Evolutionary conservation across 208 protist genomes (phyloP).

Genomic region (Leishmania turanica): DNA sequence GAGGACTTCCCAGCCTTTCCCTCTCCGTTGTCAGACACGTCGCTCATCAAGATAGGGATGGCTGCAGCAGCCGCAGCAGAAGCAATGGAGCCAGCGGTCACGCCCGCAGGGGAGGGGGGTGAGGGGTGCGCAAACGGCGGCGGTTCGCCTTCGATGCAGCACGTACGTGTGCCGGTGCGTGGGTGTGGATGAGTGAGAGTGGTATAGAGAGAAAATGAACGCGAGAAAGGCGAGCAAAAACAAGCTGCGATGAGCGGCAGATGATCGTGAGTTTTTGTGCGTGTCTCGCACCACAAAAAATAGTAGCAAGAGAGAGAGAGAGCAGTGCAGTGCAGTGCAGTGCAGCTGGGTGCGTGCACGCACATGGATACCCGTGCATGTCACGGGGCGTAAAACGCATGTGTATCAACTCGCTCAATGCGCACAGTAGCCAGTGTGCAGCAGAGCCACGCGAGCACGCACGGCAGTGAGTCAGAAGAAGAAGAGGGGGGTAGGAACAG

Average conservation of each 20-base stretch:
- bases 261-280: neutral
- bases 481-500: neutral
- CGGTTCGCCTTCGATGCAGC: neutral
- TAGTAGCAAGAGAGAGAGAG: neutral
- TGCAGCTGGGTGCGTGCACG: too few relatives aligned
- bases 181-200: neutral
- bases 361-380: neutral
- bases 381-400: neutral
- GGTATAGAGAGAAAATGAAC: neutral
- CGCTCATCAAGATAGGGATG: neutral
- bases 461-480: neutral
- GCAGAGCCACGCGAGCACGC: neutral
- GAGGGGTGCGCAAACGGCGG: neutral
- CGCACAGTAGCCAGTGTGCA: neutral
- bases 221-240: neutral
- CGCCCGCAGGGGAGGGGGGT: neutral
- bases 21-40: conserved; percentile 1
- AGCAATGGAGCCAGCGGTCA: neutral
- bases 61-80: neutral
- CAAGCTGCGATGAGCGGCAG: neutral
- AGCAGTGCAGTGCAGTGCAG: neutral
- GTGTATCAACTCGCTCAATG: neutral
- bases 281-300: neutral
- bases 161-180: neutral
- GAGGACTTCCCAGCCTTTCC: neutral